phyloP scores from a whole-genome alignment of 2,329 filamentous ascomycete genomes.

The Fusarium albosuccineum region DNA sequence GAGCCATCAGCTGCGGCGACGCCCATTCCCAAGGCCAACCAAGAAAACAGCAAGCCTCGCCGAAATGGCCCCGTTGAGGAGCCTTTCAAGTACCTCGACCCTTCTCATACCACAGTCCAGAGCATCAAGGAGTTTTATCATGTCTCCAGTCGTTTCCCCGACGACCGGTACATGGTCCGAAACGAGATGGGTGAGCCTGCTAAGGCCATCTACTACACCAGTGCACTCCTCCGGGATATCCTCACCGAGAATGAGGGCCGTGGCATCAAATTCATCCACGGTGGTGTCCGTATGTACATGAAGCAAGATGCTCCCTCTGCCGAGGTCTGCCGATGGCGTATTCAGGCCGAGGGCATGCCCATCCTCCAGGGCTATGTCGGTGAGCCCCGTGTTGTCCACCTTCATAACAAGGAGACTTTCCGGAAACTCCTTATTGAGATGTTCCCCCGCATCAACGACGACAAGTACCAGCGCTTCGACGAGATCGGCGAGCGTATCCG shows the following conservation, averaged over 20 bases:
- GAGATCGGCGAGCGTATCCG: constrained; percentile 89
- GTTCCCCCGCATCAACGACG: constrained; percentile 89
- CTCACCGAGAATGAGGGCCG: constrained; percentile 88
- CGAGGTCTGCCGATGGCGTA: constrained; percentile 91
- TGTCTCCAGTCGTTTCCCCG: constrained; percentile 85
- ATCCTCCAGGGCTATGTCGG: constrained; percentile 94
- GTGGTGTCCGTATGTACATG: constrained; percentile 98
- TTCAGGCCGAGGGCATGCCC: constrained; percentile 93
- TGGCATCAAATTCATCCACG: constrained; percentile 95
- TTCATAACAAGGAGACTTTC: constrained; percentile 84
- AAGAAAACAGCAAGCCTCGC: constrained; percentile 52
- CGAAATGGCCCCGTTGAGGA: constrained; percentile 78
- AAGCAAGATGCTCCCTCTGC: constrained; percentile 93
- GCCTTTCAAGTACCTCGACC: constrained; percentile 89
- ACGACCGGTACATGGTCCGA: constrained; percentile 94
- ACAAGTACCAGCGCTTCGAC: constrained; percentile 80
- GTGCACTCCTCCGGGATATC: constrained; percentile 85
- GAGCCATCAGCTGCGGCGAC: constrained; percentile 37
- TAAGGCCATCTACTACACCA: constrained; percentile 98
- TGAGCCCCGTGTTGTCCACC: constrained; percentile 77
- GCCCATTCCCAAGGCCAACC: constrained; percentile 43
- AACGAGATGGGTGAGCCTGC: constrained; percentile 89
- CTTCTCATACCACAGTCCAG: constrained; percentile 80
- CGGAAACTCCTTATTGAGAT: constrained; percentile 90
- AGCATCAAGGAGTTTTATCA: constrained; percentile 88